Evolutionary conservation across 306 rosid species (phyloP), one percentile per base, ranked within the genome.

Genomic region (Chamaecrista fasciculata): DNA sequence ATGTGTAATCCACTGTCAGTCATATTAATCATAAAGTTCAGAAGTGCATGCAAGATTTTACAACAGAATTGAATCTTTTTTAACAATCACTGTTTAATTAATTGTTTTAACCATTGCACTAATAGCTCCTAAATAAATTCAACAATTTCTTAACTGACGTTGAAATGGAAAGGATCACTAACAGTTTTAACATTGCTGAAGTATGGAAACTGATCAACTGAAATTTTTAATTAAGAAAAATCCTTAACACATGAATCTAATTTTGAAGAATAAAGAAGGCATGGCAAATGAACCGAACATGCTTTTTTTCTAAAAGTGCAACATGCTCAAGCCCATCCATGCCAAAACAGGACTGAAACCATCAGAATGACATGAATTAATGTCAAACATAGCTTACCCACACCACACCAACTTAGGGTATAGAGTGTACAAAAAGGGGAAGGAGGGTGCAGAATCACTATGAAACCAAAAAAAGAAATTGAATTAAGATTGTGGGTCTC

Each of bases 1-100:
- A 21, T 74, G 74, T 78, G 82, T 64, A 74, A 20, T 62, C 82
- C 86, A 74, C 69, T 81, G 68, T 81, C 82, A 65, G 82, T 43
- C 39, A 81, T 64, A 74, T 65, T 69, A 28, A 81, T 53, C 75
- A 81, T n/a, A n/a, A n/a, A n/a, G n/a, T n/a, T n/a, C n/a, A n/a
- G n/a, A n/a, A n/a, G n/a, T n/a, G n/a, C n/a, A n/a, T n/a, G n/a
- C n/a, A n/a, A n/a, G n/a, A n/a, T n/a, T n/a, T n/a, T n/a, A n/a
- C n/a, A n/a, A n/a, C n/a, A n/a, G n/a, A n/a, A n/a, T n/a, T n/a
- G n/a, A n/a, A n/a, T n/a, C n/a, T n/a, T n/a, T n/a, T n/a, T n/a
- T n/a, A n/a, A n/a, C n/a, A n/a, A n/a, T n/a, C n/a, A n/a, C n/a
- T n/a, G n/a, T n/a, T n/a, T n/a, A n/a, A n/a, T n/a, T n/a, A n/a